Base-by-base conservation (phyloP, 176 grass and related monocot genomes). In the Ensete glaucum region DNA sequence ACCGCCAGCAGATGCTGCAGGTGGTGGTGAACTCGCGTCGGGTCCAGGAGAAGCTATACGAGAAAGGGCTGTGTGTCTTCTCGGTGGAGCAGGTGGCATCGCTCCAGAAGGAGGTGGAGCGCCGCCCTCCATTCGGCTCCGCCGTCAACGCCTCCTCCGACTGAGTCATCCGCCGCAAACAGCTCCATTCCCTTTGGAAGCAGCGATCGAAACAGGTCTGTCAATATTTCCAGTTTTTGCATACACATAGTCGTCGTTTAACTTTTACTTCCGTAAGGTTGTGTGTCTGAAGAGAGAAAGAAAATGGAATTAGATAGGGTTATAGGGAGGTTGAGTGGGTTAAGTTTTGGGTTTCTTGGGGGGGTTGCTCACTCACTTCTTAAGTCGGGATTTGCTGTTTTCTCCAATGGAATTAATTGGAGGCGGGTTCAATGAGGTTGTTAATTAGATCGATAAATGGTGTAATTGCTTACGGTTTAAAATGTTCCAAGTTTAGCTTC, bases 1-100 rank as follows among this genome's bases (percentile, higher is more conserved):
- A 69, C 77, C 65, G 77, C 23, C 77, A 79, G 66, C 77, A 79
- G 66, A 54, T 79, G 77, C 53, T 79, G 22, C 77, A 70, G 77
- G 66, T 71, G 53, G 22, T 79, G 25, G 54, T 79, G 53, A 79
- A 79, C 77, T 79, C 77, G 53, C 77, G 66, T 16, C 65, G 67
- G 65, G 53, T 79, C 3, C 77, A 79, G 22, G 77, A 79, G 13
- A 71, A 20, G 77, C 77, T 79, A 26, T 79, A 79, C 53, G 65
- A 9, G 19, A 52, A 19, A 51, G 77, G 67, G 17, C 26, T 79
- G 10, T 79, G 77, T 66, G 66, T 79, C 53, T 79, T 79, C 53
- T 57, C 66, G 3, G 52, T 27, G 77, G 77, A 79, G 77, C 77
- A 79, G 53, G 53, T 70, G 66, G 11, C 26, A 25, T 16, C 53